Evolutionary conservation across 139 green algal genomes (phyloP).

Genomic region (Microglena sp.): DNA sequence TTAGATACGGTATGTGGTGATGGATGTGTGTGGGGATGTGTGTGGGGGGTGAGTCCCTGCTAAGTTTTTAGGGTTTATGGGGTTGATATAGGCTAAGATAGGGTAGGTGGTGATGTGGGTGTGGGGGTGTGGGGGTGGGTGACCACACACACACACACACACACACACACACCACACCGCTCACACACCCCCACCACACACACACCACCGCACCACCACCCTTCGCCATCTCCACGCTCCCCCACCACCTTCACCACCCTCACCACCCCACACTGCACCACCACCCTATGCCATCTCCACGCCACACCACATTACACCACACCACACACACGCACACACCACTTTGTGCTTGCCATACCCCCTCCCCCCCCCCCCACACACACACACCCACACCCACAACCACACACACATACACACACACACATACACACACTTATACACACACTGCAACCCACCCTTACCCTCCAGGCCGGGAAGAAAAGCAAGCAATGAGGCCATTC

Average conservation of each 20-base stretch:
- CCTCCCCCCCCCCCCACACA: not conserved
- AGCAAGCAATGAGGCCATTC: not conserved
- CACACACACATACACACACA: constrained; percentile 9
- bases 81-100: too few species aligned
- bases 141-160: too few species aligned
- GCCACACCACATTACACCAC: not conserved
- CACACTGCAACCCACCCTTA: not conserved
- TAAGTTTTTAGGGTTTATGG: too few species aligned
- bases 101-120: too few species aligned
- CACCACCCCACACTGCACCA: not conserved
- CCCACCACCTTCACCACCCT: not conserved
- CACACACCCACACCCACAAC: not conserved
- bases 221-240: not conserved
- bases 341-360: not conserved
- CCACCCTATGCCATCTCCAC: not conserved
- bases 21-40: too few species aligned
- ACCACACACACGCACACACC: not conserved
- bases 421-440: constrained; percentile 4
- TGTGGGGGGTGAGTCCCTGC: too few species aligned
- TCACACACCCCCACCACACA: not conserved
- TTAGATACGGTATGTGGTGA: too few species aligned
- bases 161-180: not conserved
- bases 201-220: not conserved
- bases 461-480: too few species aligned
- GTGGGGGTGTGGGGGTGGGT: too few species aligned